phyloP scores from a whole-genome alignment of 805 yeast species.

The Candida coquimbonensis region DNA sequence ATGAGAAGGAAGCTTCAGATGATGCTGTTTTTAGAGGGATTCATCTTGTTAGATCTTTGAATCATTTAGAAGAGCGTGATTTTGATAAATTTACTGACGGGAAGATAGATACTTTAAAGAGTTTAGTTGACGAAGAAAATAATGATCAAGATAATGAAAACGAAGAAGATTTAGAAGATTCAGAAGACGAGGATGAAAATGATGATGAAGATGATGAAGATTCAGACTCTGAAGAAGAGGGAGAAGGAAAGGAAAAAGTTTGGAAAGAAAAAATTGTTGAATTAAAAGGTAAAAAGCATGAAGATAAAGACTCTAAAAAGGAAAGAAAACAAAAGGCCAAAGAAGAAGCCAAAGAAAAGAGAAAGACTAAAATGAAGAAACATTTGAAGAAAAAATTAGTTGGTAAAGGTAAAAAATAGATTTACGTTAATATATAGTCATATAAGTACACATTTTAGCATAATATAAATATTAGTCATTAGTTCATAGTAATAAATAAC shows the following conservation, averaged over 20 bases:
- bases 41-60: conserved; percentile 70
- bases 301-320: conserved; percentile 73
- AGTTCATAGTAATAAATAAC: neutral
- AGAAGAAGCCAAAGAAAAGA: conserved; percentile 69
- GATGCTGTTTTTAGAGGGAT: conserved; percentile 85
- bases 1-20: conserved; percentile 50
- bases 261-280: conserved; percentile 37
- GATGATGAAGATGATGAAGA: conserved; percentile 24
- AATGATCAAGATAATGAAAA: conserved; percentile 12
- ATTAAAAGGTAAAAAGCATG: conserved; percentile 66
- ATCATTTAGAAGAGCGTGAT: conserved; percentile 86
- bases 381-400: conserved; percentile 72
- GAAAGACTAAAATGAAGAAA: conserved; percentile 78
- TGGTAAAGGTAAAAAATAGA: conserved; percentile 39
- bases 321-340: conserved; percentile 70
- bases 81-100: conserved; percentile 74
- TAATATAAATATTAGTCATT: too few species aligned
- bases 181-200: conserved; percentile 8
- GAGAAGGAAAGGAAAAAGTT: conserved; percentile 27
- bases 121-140: conserved; percentile 37
- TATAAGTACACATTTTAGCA: too few species aligned
- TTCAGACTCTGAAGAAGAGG: conserved; percentile 26
- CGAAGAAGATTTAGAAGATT: conserved; percentile 17
- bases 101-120: conserved; percentile 68
- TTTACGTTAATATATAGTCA: neutral